Evolutionary conservation across 352 stramenopile genomes (phyloP).

Genomic region (Phytophthora pistaciae): DNA sequence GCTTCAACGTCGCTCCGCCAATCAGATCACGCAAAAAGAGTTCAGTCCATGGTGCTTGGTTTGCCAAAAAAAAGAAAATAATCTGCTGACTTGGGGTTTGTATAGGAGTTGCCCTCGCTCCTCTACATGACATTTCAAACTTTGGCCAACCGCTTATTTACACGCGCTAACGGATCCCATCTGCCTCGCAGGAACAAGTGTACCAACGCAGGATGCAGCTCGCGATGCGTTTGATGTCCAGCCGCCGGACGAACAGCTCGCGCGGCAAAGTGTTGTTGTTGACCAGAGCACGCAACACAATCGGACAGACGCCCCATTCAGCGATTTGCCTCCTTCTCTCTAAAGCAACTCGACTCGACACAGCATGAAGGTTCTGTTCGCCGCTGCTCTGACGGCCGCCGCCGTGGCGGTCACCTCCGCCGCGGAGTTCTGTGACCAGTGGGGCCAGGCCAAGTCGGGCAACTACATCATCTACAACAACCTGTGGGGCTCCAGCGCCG

Average conservation of each 20-base stretch:
- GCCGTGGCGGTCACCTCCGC: conserved; percentile 21
- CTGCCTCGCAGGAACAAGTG: conserved; percentile 27
- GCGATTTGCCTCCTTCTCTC: conserved; percentile 22
- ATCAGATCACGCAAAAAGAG: conserved; percentile 10
- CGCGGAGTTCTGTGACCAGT: conserved; percentile 49
- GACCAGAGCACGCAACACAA: conserved; percentile 17
- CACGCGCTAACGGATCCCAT: conserved; percentile 14
- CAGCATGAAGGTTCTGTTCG: conserved; percentile 41
- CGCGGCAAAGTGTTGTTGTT: conserved; percentile 12
- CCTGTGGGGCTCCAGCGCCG: conserved; percentile 38
- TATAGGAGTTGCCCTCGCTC: not conserved
- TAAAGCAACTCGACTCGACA: conserved; percentile 16
- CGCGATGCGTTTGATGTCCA: not conserved
- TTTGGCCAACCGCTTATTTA: not conserved
- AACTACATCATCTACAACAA: conserved; percentile 69
- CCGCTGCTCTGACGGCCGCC: conserved; percentile 29
- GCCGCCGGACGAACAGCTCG: too few relatives aligned
- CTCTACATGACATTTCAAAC: not conserved
- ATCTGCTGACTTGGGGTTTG: not conserved
- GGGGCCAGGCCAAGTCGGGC: conserved; percentile 35
- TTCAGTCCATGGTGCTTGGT: conserved; percentile 9
- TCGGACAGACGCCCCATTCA: conserved; percentile 19
- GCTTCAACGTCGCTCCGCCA: not conserved
- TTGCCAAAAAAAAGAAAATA: not conserved
- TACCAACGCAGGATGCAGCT: conserved; percentile 19